Evolutionary conservation across 331 rosid species (phyloP), one percentile per base, ranked within the genome.

Genomic region (Malus hybrid): DNA sequence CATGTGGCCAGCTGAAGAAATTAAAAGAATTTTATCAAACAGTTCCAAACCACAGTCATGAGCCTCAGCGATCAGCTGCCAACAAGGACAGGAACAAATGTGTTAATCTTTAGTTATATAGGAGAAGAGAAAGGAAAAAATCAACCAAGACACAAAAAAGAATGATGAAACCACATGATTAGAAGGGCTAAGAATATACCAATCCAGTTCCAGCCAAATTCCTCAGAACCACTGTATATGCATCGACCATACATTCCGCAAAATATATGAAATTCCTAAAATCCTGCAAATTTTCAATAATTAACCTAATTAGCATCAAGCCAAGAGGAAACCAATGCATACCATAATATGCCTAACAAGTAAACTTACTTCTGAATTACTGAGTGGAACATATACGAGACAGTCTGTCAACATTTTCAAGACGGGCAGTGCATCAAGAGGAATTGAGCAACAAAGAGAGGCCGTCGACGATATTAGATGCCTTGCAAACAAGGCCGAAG

Each of bases 401-500:
- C 87, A 80, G 67, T 81, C 87, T 36, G 75, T 85, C 71, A 94
- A 84, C 87, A 92, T 77, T 83, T 76, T 86, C 75, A 94, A 79
- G 71, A 94, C 84, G 28, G 95, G 96, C 72, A 88, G 24, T 48
- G 96, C 81, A 60, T 90, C 95, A 1, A 77, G 72, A 1, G 95
- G 91, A 65, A 80, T 79, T 0, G 90, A 86, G 86, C 96, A 92
- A 83, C 95, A 91, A 82, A 91, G 82, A 12, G 95, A 80, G 10
- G 81, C 84, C 91, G 88, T 70, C 2, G 93, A 84, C 0, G 90
- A 91, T 52, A 87, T 71, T 79, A 94, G 72, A 80, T 83, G 83
- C 80, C 85, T 76, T 1, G 87, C 85, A 81, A 94, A 92, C 67
- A 83, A 80, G 56, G 85, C 80, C 22, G 88, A 60, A 2, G 87